Evolutionary conservation across 1,284 basidiomycete genomes (phyloP).

Genomic region (Gomphus bonarii): DNA sequence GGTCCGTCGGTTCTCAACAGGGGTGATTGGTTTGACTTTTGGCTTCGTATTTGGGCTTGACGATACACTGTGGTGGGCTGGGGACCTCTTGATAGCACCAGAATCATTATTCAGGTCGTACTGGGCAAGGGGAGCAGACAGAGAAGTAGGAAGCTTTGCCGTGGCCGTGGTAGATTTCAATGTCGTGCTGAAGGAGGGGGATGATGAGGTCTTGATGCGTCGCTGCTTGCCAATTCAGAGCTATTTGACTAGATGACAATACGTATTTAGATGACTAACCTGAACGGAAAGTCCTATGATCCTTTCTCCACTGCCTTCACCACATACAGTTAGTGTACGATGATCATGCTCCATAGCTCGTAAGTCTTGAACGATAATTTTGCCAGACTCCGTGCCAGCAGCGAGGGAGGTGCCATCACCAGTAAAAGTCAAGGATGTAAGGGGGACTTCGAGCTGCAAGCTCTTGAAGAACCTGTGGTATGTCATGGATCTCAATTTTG

Average conservation of each 20-base stretch:
- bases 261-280: conserved; percentile 25
- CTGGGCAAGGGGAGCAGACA: neutral
- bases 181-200: neutral
- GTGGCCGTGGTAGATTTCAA: neutral
- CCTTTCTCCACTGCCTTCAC: conserved; percentile 25
- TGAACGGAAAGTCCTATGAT: conserved; percentile 47
- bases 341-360: conserved; percentile 53
- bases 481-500: neutral
- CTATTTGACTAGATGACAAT: neutral
- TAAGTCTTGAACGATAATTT: conserved; percentile 48
- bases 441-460: conserved; percentile 36
- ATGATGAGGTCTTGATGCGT: neutral
- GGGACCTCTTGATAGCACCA: neutral
- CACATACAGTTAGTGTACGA: conserved; percentile 39
- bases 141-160: neutral
- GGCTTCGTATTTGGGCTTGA: neutral
- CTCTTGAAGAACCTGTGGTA: conserved; percentile 42
- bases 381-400: conserved; percentile 51
- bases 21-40: neutral
- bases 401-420: conserved; percentile 56
- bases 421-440: conserved; percentile 54
- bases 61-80: neutral
- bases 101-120: neutral
- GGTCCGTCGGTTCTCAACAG: neutral
- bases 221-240: neutral